Percentiles rank a stretch among this genome's conserved stretches.
phyloP scores from a whole-genome alignment of 192 early-diverging fungal species.

The Mortierella claussenii region DNA sequence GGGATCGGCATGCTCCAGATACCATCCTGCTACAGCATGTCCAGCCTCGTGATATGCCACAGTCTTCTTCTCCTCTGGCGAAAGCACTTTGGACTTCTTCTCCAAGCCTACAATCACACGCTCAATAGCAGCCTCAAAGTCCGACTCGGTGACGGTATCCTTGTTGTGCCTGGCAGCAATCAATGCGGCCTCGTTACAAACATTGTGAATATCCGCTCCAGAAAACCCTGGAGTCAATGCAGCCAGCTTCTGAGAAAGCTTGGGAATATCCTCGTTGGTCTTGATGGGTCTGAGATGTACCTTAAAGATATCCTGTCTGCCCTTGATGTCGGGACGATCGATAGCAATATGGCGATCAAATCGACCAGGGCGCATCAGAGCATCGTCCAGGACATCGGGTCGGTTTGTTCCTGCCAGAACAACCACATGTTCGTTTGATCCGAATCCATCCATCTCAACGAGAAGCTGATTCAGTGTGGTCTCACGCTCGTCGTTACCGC shows the following conservation, averaged over 20 bases:
- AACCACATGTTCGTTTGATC: conserved; percentile 88
- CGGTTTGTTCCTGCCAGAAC: conserved; percentile 98
- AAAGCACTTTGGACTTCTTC: conserved; percentile 95
- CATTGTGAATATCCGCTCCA: conserved; percentile 98
- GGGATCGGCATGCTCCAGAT: conserved; percentile 94
- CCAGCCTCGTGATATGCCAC: conserved; percentile 99
- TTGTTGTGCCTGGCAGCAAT: conserved; percentile 91
- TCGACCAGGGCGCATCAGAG: conserved; percentile 95
- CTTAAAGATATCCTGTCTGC: conserved; percentile 94
- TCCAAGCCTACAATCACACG: conserved; percentile 98
- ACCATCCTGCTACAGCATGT: conserved; percentile 99
- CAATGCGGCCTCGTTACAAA: conserved; percentile 99
- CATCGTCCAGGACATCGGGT: conserved; percentile 97
- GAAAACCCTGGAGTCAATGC: conserved; percentile 99
- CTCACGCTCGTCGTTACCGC: conserved; percentile 99
- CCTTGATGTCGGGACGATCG: conserved; percentile 97
- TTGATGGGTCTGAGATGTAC: conserved; percentile 96
- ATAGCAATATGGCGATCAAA: conserved; percentile 99
- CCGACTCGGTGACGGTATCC: conserved; percentile 80
- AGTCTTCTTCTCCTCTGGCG: conserved; percentile 98
- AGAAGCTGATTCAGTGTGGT: conserved; percentile 97
- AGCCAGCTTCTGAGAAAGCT: conserved; percentile 87
- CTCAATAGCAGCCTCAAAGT: conserved; percentile 99
- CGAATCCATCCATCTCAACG: conserved; percentile 99
- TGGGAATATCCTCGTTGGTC: conserved; percentile 84